Percentiles rank a stretch among this genome's conserved stretches.
phyloP scores from a whole-genome alignment of 805 yeast species.

The Saturnispora besseyi region DNA sequence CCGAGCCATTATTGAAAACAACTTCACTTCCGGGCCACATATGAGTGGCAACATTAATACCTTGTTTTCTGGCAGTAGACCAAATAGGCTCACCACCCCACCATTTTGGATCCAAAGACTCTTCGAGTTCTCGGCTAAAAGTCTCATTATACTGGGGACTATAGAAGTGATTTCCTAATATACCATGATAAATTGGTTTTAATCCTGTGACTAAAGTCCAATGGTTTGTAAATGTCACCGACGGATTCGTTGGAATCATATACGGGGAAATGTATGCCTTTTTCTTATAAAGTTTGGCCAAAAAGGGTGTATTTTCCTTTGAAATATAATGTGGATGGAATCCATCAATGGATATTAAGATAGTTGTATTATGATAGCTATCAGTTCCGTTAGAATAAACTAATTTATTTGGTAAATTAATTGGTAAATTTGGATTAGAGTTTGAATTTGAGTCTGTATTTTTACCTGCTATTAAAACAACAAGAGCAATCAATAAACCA shows the following conservation, averaged over 20 bases:
- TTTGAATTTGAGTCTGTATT: not conserved
- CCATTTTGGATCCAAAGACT: slow-evolving; percentile 48
- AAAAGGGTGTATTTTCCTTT: slow-evolving; percentile 54
- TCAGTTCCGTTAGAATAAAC: slow-evolving; percentile 52
- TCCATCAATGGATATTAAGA: slow-evolving; percentile 76
- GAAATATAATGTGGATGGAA: slow-evolving; percentile 85
- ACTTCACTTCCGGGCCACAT: slow-evolving; percentile 97
- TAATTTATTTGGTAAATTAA: slow-evolving; percentile 15
- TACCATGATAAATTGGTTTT: slow-evolving; percentile 77
- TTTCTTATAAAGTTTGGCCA: slow-evolving; percentile 47
- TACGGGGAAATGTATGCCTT: slow-evolving; percentile 64
- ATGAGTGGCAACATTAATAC: slow-evolving; percentile 64
- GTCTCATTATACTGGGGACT: slow-evolving; percentile 48
- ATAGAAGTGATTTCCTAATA: slow-evolving; percentile 72
- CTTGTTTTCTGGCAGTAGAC: slow-evolving; percentile 62
- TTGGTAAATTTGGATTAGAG: not conserved
- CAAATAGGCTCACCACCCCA: slow-evolving; percentile 94
- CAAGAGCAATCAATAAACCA: slow-evolving; percentile 2
- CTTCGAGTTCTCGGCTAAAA: slow-evolving; percentile 51
- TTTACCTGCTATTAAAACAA: slow-evolving; percentile 5
- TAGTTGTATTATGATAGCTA: slow-evolving; percentile 67
- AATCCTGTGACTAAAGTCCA: slow-evolving; percentile 87
- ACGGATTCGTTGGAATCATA: slow-evolving; percentile 82
- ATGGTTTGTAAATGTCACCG: slow-evolving; percentile 86
- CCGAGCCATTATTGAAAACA: slow-evolving; percentile 35